A percentile compares a stretch with the other conserved stretches of the same genome.
Conservation (phyloP, 176 grass and related monocot genomes). For the Phoenix roebelenii region DNA sequence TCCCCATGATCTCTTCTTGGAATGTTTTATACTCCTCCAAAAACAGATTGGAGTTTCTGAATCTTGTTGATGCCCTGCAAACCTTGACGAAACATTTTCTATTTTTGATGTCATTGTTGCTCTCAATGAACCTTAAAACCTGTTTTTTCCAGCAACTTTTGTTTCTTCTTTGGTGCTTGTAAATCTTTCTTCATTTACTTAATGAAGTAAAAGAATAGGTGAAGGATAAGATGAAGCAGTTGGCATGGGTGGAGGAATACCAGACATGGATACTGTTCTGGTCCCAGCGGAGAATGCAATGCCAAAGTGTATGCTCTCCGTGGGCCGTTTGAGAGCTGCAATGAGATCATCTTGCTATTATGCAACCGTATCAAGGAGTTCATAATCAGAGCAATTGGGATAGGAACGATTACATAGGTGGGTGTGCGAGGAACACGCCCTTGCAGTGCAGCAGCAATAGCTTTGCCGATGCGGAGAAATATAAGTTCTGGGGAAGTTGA, state of each 20-base stretch:
- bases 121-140: no score
- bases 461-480: slow-evolving; percentile 5
- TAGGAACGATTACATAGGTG: slow-evolving; percentile 32
- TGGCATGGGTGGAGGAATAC: background rate
- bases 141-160: no score
- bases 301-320: slow-evolving; percentile 48
- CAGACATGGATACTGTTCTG: slow-evolving; percentile 10
- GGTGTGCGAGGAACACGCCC: slow-evolving; percentile 41
- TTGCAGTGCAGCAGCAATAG: slow-evolving; percentile 44
- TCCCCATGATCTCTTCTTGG: background rate
- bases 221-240: background rate
- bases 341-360: slow-evolving; percentile 16
- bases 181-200: no score
- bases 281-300: slow-evolving; percentile 35
- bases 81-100: no score
- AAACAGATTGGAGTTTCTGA: no score
- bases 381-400: slow-evolving; percentile 32
- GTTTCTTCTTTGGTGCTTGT: no score
- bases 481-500: no score
- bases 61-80: no score
- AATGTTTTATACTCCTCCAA: background rate
- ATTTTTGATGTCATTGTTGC: no score
- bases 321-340: slow-evolving; percentile 60
- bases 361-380: slow-evolving; percentile 62
- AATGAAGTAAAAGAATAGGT: no score